These are phyloP conservation scores for Curvularia eragrostidis DNA, from an alignment of 2,329 filamentous ascomycete genomes.

Conservation along the genomic window DNA sequence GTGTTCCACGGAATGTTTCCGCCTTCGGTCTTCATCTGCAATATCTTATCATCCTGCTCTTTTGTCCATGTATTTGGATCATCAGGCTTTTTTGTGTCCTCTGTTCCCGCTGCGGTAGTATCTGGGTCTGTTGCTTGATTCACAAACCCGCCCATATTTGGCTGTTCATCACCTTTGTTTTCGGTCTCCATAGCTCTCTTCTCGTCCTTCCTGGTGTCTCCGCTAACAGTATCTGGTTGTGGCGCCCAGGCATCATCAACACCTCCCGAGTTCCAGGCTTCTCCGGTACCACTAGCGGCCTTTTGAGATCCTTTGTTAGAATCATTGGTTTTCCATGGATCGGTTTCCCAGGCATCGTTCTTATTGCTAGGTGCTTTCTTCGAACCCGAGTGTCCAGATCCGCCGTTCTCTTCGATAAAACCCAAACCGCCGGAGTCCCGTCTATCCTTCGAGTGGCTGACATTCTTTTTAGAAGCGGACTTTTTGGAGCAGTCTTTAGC, in stretches of 20 bases:
- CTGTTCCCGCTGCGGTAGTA: background rate
- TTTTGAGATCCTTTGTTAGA: background rate
- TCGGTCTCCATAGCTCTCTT: background rate
- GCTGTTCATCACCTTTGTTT: background rate
- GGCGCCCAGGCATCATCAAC: background rate
- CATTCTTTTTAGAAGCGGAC: background rate
- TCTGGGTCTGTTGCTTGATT: background rate
- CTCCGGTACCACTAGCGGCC: background rate
- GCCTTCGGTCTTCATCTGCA: constrained; percentile 44
- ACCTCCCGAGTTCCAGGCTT: background rate
- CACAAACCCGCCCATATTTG: background rate
- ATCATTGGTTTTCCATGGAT: background rate
- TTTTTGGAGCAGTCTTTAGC: constrained; percentile 10
- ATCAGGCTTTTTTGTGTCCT: background rate
- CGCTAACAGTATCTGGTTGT: background rate
- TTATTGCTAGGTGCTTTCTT: constrained; percentile 9
- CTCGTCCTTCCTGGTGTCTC: constrained; percentile 1
- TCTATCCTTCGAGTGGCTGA: background rate
- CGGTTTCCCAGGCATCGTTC: background rate
- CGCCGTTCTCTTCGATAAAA: background rate
- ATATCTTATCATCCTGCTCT: constrained; percentile 52
- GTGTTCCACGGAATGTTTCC: constrained; percentile 35
- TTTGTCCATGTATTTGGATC: constrained; percentile 36
- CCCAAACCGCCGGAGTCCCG: background rate
- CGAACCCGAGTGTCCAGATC: background rate